These are phyloP conservation scores for Pseudopyricularia javanii DNA, from an alignment of 2,329 filamentous ascomycete species.

Conservation along the genomic window DNA sequence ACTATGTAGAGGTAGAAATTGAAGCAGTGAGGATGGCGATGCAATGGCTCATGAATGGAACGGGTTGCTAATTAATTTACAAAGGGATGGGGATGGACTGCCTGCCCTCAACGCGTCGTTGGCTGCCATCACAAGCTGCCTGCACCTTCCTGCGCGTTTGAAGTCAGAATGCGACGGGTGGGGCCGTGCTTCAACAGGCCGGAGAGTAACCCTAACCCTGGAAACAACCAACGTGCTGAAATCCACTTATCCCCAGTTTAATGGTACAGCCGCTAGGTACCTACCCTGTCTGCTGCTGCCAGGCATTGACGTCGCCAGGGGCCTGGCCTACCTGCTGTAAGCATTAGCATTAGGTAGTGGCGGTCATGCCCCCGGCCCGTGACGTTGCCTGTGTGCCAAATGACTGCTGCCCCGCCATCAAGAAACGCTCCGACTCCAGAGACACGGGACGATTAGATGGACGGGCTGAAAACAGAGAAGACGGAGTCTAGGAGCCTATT, in stretches of 20 bases:
- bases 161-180: not conserved
- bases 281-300: not conserved
- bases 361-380: not conserved
- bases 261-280: too few relatives aligned
- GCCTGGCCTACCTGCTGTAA: too few relatives aligned
- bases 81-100: not conserved
- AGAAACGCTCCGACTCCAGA: not conserved
- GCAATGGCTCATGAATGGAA: not conserved
- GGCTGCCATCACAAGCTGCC: not conserved
- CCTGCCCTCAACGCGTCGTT: not conserved
- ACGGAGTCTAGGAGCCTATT: not conserved
- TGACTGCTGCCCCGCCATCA: not conserved
- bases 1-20: not conserved
- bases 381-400: not conserved
- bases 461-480: not conserved
- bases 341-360: not conserved
- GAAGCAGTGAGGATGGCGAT: not conserved
- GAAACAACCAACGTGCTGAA: not conserved
- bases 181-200: not conserved
- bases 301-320: not conserved
- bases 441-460: not conserved
- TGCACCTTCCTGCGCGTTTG: not conserved
- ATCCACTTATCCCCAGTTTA: too few relatives aligned
- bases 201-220: not conserved
- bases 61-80: not conserved